A percentile compares a stretch with the other conserved stretches of the same genome.
phyloP scores from a whole-genome alignment of 768 basidiomycete species.

The Ephemerocybe angulata region DNA sequence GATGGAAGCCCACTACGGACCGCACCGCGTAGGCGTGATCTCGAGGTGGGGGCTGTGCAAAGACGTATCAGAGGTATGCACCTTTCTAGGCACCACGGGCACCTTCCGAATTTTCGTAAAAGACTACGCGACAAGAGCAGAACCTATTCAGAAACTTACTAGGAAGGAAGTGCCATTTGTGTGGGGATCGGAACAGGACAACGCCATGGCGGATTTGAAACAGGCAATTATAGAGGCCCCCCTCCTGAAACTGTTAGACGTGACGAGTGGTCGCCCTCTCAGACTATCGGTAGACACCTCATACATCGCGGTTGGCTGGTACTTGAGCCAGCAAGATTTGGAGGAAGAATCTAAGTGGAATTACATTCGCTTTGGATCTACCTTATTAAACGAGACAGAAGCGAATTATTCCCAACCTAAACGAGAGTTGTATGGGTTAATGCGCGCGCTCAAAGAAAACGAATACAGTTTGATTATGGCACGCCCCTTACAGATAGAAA shows the following conservation, averaged over 20 bases:
- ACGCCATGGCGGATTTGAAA: not conserved
- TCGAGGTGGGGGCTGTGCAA: slow-evolving; percentile 21
- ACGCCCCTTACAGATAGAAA: not conserved
- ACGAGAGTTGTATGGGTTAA: slow-evolving; percentile 1
- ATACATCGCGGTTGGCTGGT: slow-evolving; percentile 29
- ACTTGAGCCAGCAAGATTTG: slow-evolving; percentile 27
- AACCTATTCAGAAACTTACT: slow-evolving; percentile 17
- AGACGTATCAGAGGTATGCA: slow-evolving; percentile 15
- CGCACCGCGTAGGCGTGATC: slow-evolving; percentile 17
- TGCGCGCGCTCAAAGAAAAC: slow-evolving; percentile 1
- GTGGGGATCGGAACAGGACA: not conserved
- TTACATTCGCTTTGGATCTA: slow-evolving; percentile 31
- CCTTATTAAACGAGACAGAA: slow-evolving; percentile 36
- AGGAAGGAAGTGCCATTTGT: slow-evolving; percentile 15
- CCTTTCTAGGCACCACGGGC: slow-evolving; percentile 27
- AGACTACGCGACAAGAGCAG: slow-evolving; percentile 18
- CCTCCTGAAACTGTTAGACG: slow-evolving; percentile 30
- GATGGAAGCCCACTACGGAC: too few species aligned
- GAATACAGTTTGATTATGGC: not conserved
- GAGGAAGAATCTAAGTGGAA: slow-evolving; percentile 13
- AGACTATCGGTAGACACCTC: slow-evolving; percentile 37
- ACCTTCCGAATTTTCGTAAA: slow-evolving; percentile 18
- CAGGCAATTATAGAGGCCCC: slow-evolving; percentile 14
- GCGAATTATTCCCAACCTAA: slow-evolving; percentile 16
- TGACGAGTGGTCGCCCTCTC: slow-evolving; percentile 21